Base-by-base conservation (phyloP, 1,284 basidiomycete species). In the Hortiboletus rubellus region DNA sequence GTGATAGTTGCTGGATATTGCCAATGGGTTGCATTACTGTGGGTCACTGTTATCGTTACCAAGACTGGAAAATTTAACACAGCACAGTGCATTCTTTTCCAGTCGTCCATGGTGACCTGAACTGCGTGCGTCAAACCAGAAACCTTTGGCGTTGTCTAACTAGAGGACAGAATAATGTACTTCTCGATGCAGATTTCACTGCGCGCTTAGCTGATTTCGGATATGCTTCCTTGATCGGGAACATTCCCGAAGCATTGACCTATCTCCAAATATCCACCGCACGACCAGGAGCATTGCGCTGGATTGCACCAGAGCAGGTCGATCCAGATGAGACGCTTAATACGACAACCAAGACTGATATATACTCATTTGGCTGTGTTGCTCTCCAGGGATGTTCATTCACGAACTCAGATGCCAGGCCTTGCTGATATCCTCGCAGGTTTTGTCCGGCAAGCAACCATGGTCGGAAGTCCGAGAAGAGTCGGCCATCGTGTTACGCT, bases 101-200 rank as follows among this genome's bases (percentile, higher is more conserved):
- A 0, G 46, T 68, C 1, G 40, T 65, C 3, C 65, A 65, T 8
- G 63, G 63, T 2, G 63, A 65, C 33, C 53, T 65, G 14, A 65
- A 51, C 14, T 15, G 38, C 18, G 62, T 63, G 18, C 2, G 64
- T 66, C 2, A 27, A 12, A 10, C 6, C 17, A 40, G 8, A 17
- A 37, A 27, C 1, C 0, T 5, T 15, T 1, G 0, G 6, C 4
- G 2, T 30, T 18, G 2, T 30, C 18, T 50, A 22, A 52, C 6
- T 1, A 7, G 3, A 9, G 7, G 10, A n/a, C 31, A 66, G 64
- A 54, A 57, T n/a, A 66, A 66, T 3, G 46, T 68, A 1, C 55
- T 68, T 14, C 31, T 66, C 1, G 64, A 66, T 12, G 34, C 5
- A 3, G 22, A 65, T 3, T 52, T 46, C 7, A 57, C n/a, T 3